Evolutionary conservation across 306 rosid species (phyloP).

Genomic region (Quercus suber): DNA sequence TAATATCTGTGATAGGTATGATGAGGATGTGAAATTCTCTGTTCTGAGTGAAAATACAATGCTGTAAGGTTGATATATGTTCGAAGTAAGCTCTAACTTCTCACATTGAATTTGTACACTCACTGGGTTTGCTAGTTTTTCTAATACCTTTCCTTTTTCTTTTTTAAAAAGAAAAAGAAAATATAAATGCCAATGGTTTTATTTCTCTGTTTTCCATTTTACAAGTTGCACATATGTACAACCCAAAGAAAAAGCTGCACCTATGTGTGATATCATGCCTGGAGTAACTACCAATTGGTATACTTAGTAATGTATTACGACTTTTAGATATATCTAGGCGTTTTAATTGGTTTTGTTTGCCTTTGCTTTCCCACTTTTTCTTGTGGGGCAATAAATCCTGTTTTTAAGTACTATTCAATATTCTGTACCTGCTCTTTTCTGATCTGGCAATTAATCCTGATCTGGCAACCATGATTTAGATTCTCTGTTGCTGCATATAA

Average conservation of each 20-base stretch:
- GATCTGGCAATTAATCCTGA: neutral
- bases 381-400: neutral
- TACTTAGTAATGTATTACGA: neutral
- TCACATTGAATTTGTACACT: neutral
- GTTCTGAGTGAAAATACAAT: neutral
- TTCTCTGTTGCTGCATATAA: neutral
- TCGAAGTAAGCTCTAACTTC: neutral
- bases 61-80: neutral
- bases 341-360: neutral
- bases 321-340: neutral
- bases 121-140: neutral
- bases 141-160: neutral
- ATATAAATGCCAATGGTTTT: neutral
- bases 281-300: neutral
- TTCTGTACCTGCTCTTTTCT: constrained; percentile 7
- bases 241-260: neutral
- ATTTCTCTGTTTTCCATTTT: neutral
- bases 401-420: neutral
- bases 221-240: neutral
- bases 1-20: constrained; percentile 3
- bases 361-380: neutral
- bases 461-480: neutral
- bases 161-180: neutral
- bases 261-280: neutral
- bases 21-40: constrained; percentile 6